These are phyloP conservation scores for Nymphaea thermarum DNA, from an alignment of 164 flowering plant genomes.

Conservation along the genomic window DNA sequence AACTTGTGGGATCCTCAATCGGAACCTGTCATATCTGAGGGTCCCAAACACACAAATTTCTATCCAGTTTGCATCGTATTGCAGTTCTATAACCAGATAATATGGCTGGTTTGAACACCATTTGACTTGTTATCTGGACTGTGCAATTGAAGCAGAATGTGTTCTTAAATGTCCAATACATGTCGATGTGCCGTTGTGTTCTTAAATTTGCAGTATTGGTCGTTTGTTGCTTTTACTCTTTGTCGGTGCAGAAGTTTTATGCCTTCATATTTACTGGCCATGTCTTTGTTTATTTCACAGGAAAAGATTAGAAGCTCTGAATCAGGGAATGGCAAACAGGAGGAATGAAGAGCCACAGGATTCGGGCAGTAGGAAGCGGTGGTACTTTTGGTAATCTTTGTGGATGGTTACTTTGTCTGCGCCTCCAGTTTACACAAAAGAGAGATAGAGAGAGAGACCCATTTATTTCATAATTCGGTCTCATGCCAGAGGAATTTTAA, in stretches of 20 bases:
- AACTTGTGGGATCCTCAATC: too few relatives aligned
- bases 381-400: constrained; percentile 39
- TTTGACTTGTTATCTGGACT: neutral
- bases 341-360: constrained; percentile 25
- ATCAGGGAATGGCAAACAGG: constrained; percentile 61
- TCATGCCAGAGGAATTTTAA: too few relatives aligned
- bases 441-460: too few relatives aligned
- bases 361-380: constrained; percentile 27
- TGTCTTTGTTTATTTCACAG: constrained; percentile 22
- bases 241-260: neutral
- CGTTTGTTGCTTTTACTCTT: neutral
- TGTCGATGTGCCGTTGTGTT: neutral
- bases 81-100: too few relatives aligned
- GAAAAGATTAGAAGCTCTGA: constrained; percentile 58
- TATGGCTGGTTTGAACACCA: too few relatives aligned
- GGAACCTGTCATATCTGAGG: too few relatives aligned
- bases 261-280: neutral
- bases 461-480: too few relatives aligned
- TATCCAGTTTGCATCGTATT: too few relatives aligned
- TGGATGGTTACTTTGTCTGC: neutral
- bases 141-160: neutral
- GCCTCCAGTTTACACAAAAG: too few relatives aligned
- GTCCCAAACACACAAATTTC: too few relatives aligned
- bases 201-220: neutral
- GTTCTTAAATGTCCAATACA: neutral